Conservation (phyloP, 2,329 filamentous ascomycete species). For the Pseudogymnoascus sp. region DNA sequence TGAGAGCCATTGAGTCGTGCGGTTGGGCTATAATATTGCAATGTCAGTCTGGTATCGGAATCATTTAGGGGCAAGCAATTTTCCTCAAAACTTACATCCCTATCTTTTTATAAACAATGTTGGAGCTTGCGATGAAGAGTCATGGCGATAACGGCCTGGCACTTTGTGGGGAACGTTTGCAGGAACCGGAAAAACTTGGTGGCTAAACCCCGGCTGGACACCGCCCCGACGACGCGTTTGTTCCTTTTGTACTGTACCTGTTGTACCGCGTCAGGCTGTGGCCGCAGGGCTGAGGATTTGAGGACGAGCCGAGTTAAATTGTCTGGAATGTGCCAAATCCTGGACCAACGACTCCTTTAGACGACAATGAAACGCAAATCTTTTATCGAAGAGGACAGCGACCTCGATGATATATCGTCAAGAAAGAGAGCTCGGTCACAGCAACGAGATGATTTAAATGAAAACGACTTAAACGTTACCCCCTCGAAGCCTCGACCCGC, state of each 20-base stretch:
- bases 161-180: conserved; percentile 1
- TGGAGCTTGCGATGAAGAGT: neutral
- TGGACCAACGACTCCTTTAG: neutral
- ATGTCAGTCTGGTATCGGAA: neutral
- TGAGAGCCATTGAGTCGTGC: conserved; percentile 22
- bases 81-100: neutral
- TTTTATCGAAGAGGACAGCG: neutral
- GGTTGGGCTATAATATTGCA: neutral
- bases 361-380: neutral
- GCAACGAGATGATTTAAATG: neutral
- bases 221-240: neutral
- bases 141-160: conserved; percentile 1
- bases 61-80: neutral
- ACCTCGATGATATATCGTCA: neutral
- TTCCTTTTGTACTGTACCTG: conserved; percentile 1
- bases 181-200: neutral
- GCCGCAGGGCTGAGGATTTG: neutral
- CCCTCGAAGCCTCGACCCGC: neutral
- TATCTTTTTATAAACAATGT: neutral
- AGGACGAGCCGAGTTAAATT: neutral
- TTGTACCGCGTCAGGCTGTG: neutral
- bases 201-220: neutral
- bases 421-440: neutral
- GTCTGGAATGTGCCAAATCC: neutral
- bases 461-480: neutral